Conservation (phyloP, 176 grass and related monocot species). For the Miscanthus lutarioriparius region DNA sequence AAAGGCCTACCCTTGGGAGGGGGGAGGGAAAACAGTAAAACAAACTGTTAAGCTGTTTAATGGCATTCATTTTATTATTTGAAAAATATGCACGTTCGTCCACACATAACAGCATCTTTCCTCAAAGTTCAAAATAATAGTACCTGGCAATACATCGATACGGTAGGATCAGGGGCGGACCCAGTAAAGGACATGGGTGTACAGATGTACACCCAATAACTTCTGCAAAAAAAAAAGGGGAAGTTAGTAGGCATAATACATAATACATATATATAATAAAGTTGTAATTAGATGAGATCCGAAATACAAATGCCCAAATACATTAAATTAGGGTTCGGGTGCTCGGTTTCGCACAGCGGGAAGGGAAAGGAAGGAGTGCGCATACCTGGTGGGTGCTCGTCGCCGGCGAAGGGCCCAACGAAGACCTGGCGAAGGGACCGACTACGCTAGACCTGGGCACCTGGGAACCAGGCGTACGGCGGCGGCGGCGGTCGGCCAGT, state of each 20-base stretch:
- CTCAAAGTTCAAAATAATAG: neutral
- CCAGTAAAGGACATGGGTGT: neutral
- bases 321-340: neutral
- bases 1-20: neutral
- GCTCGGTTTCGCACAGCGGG: neutral
- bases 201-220: neutral
- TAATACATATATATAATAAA: neutral
- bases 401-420: neutral
- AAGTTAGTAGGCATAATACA: neutral
- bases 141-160: neutral
- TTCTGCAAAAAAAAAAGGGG: neutral
- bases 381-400: neutral
- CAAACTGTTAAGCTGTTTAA: neutral
- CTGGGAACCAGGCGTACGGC: neutral
- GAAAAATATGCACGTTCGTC: neutral
- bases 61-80: neutral
- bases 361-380: no score
- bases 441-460: neutral
- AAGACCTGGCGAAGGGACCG: neutral
- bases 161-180: neutral
- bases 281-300: neutral
- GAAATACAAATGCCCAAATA: neutral
- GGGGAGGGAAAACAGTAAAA: neutral
- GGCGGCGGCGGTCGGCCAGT: neutral
- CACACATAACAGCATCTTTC: neutral